Base-by-base conservation (phyloP, 768 basidiomycete genomes). In the Mycena pura region DNA sequence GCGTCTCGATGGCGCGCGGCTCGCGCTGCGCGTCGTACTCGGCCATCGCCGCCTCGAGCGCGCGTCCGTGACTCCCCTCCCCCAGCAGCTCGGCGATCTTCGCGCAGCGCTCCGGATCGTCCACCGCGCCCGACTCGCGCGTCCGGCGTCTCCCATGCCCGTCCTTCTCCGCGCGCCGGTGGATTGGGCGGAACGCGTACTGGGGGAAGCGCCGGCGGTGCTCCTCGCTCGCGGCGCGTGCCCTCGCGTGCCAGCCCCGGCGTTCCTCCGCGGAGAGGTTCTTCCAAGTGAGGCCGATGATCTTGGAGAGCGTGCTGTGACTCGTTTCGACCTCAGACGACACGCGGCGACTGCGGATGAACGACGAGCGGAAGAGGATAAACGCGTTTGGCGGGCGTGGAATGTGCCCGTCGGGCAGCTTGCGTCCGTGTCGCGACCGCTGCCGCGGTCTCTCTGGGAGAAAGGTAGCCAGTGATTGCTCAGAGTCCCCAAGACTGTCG, bases 321-420 rank as follows among this genome's bases (percentile, higher is more conserved):
- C 90, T 92, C 28, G 89, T 90, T 78, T 93, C 91, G 60, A 92
- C 87, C 50, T 83, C 86, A 8, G 88, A 84, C 9, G 90, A 86
- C 64, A 93, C 90, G 66, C 89, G 89, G 67, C 90, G 87, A 66
- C 79, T 83, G 76, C 90, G 90, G 73, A 92, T 90, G 75, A 92
- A 92, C 0, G 88, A 87, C 0, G 90, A 90, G 62, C 91, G 88
- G 80, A 93, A 93, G 68, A 93, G 83, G 70, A 93, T 93, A 77
- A 93, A 93, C 24, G 91, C 92, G 69, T 93, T 93, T 2, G 91
- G 90, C 2, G 91, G 91, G 40, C 91, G 89, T 17, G 91, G 91
- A 63, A 93, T 90, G 71, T 92, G 89, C 2, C 60, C 60, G 9
- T 32, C 60, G 47, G 53, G 60, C 47, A 43, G 47, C 44, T 55